Evolutionary conservation across 306 rosid species (phyloP).

Genomic region (Abrus precatorius): DNA sequence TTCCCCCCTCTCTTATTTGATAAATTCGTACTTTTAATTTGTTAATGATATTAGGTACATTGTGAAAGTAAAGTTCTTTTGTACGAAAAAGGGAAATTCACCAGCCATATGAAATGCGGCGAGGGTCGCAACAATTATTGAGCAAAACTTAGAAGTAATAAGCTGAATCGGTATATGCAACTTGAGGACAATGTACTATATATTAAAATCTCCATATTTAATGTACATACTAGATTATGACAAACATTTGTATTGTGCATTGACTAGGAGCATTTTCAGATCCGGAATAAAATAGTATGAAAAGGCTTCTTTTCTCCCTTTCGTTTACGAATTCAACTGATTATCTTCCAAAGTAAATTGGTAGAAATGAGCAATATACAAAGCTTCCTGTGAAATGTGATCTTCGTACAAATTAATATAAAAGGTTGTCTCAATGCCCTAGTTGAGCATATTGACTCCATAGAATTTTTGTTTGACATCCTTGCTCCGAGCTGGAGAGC

Average conservation of each 20-base stretch:
- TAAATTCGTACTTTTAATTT: background rate
- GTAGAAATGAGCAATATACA: conserved; percentile 9
- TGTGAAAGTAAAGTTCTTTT: conserved; percentile 22
- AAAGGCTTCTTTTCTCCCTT: background rate
- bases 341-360: background rate
- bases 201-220: background rate
- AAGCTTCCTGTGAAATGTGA: conserved; percentile 23
- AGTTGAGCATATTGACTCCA: background rate
- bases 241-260: background rate
- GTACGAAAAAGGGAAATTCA: background rate
- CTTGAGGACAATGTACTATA: background rate
- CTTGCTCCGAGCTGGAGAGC: background rate
- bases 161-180: conserved; percentile 1
- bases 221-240: background rate
- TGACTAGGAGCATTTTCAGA: background rate
- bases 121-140: conserved; percentile 1
- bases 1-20: background rate
- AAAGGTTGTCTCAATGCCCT: background rate
- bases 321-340: background rate
- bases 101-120: background rate
- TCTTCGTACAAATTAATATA: background rate
- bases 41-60: background rate
- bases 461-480: background rate
- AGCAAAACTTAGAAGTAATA: background rate
- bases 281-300: background rate